phyloP scores from a whole-genome alignment of 2,329 filamentous ascomycete species.

The Pseudovirgaria hyperparasitica region DNA sequence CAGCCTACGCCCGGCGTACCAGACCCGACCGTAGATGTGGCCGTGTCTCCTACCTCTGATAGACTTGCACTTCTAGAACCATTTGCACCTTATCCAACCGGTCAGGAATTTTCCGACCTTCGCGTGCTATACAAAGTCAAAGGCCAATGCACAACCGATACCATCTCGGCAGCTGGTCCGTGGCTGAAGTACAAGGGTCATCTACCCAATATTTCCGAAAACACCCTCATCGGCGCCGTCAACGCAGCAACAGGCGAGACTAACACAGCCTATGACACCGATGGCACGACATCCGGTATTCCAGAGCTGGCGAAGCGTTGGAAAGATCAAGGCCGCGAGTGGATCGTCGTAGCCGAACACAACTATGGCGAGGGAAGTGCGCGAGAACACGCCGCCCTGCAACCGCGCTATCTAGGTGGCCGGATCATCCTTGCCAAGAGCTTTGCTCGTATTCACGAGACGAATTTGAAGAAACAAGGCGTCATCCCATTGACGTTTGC shows the following conservation, averaged over 20 bases:
- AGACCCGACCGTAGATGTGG: constrained; percentile 56
- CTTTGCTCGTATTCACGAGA: constrained; percentile 89
- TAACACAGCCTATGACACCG: constrained; percentile 80
- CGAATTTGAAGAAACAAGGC: constrained; percentile 94
- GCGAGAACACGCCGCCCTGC: constrained; percentile 78
- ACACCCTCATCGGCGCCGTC: constrained; percentile 90
- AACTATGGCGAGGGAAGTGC: constrained; percentile 93
- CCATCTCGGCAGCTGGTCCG: constrained; percentile 89
- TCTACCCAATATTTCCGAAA: constrained; percentile 92
- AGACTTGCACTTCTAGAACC: constrained; percentile 86
- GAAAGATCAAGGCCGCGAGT: constrained; percentile 62
- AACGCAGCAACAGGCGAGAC: constrained; percentile 89
- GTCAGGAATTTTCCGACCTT: constrained; percentile 62
- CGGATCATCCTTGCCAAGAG: constrained; percentile 74
- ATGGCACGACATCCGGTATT: constrained; percentile 63
- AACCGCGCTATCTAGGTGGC: constrained; percentile 81
- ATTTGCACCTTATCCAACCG: constrained; percentile 69
- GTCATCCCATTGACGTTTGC: constrained; percentile 88
- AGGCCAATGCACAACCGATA: constrained; percentile 97
- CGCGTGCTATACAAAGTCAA: constrained; percentile 91
- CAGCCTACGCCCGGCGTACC: constrained; percentile 60
- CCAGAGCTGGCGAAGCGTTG: constrained; percentile 77
- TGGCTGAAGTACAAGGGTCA: constrained; percentile 99
- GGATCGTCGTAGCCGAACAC: constrained; percentile 93
- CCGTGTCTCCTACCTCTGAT: constrained; percentile 75